These are phyloP conservation scores for Cicer cuneatum DNA, from an alignment of 306 rosid genomes.

Conservation along the genomic window DNA sequence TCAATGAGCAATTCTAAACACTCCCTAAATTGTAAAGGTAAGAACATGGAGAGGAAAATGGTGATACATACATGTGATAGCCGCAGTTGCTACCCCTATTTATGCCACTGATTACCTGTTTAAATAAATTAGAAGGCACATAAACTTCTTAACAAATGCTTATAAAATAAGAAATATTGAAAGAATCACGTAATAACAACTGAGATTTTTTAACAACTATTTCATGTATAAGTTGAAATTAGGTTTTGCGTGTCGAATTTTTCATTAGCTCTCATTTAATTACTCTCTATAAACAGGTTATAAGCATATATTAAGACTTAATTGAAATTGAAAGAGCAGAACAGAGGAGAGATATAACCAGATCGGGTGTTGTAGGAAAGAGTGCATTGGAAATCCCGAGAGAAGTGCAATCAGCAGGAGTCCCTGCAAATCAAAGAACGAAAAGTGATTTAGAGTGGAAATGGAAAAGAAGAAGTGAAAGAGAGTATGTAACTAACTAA, in stretches of 20 bases:
- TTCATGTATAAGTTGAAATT: no score
- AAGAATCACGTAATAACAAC: background rate
- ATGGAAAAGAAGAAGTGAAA: background rate
- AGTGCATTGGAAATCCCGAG: constrained; percentile 77
- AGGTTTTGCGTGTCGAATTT: no score
- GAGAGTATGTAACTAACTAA: background rate
- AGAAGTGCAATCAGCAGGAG: constrained; percentile 94
- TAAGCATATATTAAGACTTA: background rate
- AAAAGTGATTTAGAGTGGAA: background rate
- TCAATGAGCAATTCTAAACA: background rate
- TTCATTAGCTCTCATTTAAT: background rate
- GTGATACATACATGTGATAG: constrained; percentile 68
- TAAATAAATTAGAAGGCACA: constrained; percentile 30
- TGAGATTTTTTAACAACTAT: no score
- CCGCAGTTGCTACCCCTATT: constrained; percentile 96
- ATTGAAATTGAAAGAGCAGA: background rate
- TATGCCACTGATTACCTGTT: constrained; percentile 93
- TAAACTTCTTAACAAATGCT: background rate
- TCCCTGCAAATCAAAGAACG: constrained; percentile 65
- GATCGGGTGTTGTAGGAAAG: constrained; percentile 74
- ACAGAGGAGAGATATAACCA: constrained; percentile 51
- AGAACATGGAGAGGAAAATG: background rate
- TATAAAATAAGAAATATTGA: background rate
- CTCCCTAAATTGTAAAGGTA: background rate
- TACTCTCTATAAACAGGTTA: background rate